Base-by-base conservation (phyloP, 208 protist genomes). In the Naegleria fowleri region DNA sequence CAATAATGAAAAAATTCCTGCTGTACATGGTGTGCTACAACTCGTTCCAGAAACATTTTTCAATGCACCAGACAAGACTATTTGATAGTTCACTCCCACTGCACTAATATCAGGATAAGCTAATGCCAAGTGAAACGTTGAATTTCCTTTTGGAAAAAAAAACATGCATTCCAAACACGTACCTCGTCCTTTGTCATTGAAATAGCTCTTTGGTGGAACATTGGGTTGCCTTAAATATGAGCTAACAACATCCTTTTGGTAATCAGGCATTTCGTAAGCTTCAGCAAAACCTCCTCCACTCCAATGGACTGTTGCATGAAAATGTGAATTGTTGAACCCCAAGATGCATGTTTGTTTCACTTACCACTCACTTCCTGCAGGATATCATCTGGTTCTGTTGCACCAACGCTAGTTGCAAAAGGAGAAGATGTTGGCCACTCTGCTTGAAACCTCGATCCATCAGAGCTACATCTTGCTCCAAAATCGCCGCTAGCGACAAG, bases 1-100 rank as follows among this genome's bases (percentile, higher is more conserved):
- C 0, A 95, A 29, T 1, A 94, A 85, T 16, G 92, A 43, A 13
- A 95, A 84, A 29, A 95, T 75, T 48, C 58, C 93, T 76, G 92
- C 86, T 43, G 94, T 94, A 19, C 88, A 79, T 29, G 94, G 94
- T 19, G 91, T 22, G 6, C 91, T 33, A 29, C 89, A 87, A 33
- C 88, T 92, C 7, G 94, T 95, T 41, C 94, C 94, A 33, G 58
- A 91, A 16, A 94, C 91, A n/a, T 36, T 55, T 22, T 89, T 58
- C 33, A 75, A 83, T 6, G 4, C 4, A 39, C 88, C 89, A 59
- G 36, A 36, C 43, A 90, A 13, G 4, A 86, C 25, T 36, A 94
- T 91, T 41, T 84, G 59, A 88, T 88, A 93, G 29, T 92, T 41
- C 19, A 29, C 11, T 22, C 11, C 11, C 2, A 67, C 43, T n/a